phyloP scores from a whole-genome alignment of 352 stramenopile genomes.

The Thalassiosira hispida region DNA sequence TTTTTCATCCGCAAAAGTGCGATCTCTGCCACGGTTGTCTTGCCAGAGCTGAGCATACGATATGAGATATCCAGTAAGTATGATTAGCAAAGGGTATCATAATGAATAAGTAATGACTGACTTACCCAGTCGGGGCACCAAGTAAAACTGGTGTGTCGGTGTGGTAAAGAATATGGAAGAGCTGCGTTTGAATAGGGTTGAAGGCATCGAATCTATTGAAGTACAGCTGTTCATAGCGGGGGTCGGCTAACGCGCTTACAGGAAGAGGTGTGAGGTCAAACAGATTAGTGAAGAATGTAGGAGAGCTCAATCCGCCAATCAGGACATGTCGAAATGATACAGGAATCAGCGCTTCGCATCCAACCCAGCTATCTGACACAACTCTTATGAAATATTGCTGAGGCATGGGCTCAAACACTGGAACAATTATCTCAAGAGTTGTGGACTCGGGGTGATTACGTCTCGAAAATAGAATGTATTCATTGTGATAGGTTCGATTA shows the following conservation, averaged over 20 bases:
- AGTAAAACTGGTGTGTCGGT: slow-evolving; percentile 95
- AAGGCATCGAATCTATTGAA: slow-evolving; percentile 88
- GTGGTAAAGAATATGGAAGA: slow-evolving; percentile 97
- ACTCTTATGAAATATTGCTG: slow-evolving; percentile 95
- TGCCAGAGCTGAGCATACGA: slow-evolving; percentile 77
- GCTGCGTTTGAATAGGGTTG: slow-evolving; percentile 97
- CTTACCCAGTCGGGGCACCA: slow-evolving; percentile 92
- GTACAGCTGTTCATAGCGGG: slow-evolving; percentile 90
- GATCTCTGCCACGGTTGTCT: slow-evolving; percentile 96
- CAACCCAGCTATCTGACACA: slow-evolving; percentile 96
- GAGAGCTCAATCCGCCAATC: slow-evolving; percentile 73
- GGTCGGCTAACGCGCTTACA: slow-evolving; percentile 90
- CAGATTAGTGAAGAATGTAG: slow-evolving; percentile 88
- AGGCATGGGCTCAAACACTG: slow-evolving; percentile 92
- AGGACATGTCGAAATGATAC: slow-evolving; percentile 85
- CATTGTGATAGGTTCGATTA: slow-evolving; percentile 86
- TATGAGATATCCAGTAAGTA: no score
- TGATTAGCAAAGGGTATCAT: no score
- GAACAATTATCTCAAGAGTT: slow-evolving; percentile 95
- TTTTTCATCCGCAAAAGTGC: slow-evolving; percentile 93
- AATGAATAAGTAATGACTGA: no score
- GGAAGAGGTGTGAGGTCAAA: slow-evolving; percentile 95
- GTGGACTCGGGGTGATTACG: slow-evolving; percentile 80
- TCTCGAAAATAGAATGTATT: slow-evolving; percentile 87
- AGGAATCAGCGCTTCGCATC: slow-evolving; percentile 90